Evolutionary conservation across 2,329 filamentous ascomycete species (phyloP), one percentile per base, ranked within the genome.

Genomic region (Cercospora nicotianae): DNA sequence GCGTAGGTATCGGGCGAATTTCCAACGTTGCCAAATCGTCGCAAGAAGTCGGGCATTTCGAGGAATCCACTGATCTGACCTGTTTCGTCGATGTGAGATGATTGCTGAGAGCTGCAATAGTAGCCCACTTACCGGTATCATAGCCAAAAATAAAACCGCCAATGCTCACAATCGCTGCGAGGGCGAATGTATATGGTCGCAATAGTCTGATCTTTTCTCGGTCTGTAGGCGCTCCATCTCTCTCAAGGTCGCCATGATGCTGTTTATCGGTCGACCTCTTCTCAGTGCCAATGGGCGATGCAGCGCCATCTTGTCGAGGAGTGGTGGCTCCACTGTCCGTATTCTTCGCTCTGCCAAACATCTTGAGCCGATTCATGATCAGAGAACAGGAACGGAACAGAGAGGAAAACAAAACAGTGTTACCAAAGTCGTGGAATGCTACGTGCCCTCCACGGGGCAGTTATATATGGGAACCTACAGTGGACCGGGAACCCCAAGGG

Each of bases 1-100:
- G 75, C 64, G 71, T 65, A 68, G 20, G 51, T 58, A 10, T 42
- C 51, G 30, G 82, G 81, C 3, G 80, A 76, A 48, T 75, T 70
- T 18, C 69, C 69, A 0, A 59, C 26, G 36, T 70, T 68, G 30
- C 67, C 62, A 72, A 90, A 90, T 48, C 87, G 85, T 3, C 73
- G 68, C 33, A 81, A 79, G 69, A 85, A 90, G 76, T 90, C 83
- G 2, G 77, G 59, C 87, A 89, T 89, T 65, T 82, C 78, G 71
- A 90, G 85, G 78, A 88, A 89, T 63, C 88, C 87, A 5, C 82
- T 86, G 51, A 87, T 86, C 72, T 88, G 86, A 79, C 87, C 87
- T 75, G 84, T 86, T 86, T 83, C 66, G 84, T 84, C 12, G 2
- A 58, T 42, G 16, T 61, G 7, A 61, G 8, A 9, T 30, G 26